Base-by-base conservation (phyloP, 2,329 filamentous ascomycete species). In the Berkeleyomyces rouxiae region DNA sequence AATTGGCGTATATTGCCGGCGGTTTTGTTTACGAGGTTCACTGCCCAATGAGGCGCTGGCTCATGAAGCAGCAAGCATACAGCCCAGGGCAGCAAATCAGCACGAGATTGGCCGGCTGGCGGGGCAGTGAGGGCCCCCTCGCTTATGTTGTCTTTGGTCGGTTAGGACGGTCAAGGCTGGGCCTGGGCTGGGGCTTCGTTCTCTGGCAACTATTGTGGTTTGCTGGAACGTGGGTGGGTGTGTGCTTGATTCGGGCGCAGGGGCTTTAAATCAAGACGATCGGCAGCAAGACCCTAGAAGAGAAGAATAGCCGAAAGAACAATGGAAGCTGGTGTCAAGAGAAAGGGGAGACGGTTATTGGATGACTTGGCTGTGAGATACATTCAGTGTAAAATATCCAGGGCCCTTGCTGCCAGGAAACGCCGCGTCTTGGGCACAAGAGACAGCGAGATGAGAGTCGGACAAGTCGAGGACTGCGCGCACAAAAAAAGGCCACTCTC, bases 291-390 rank as follows among this genome's bases (percentile, higher is more conserved):
- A n/a, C 51, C 42, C 44, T 47, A 10, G 23, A 44, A 59, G n/a
- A 46, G 58, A 59, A 47, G 42, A 46, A 46, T 47, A 47, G n/a
- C 58, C 58, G 58, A 59, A 57, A 37, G 42, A 59, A 59, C 33
- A 59, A 59, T 59, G 31, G 58, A 59, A 59, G 58, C 23, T 31
- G 23, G 58, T 23, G 36, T 46, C 42, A 59, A 47, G 58, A 59
- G 58, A 46, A 44, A 46, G 58, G 44, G 58, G 40, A 11, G n/a
- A 42, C 31, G 16, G 31, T 16, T 7, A 59, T 59, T 47, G 4
- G 40, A 59, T 59, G 58, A 55, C 31, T 55, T n/a, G 23, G 23
- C 23, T 23, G 23, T 23, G 23, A 1, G 23, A 23, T 23, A 23
- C 23, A 23, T 2, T 1, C 23, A 23, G 2, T 23, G 23, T 23